Conservation (phyloP, 805 yeast species). For the Nakazawaea molendinolei region DNA sequence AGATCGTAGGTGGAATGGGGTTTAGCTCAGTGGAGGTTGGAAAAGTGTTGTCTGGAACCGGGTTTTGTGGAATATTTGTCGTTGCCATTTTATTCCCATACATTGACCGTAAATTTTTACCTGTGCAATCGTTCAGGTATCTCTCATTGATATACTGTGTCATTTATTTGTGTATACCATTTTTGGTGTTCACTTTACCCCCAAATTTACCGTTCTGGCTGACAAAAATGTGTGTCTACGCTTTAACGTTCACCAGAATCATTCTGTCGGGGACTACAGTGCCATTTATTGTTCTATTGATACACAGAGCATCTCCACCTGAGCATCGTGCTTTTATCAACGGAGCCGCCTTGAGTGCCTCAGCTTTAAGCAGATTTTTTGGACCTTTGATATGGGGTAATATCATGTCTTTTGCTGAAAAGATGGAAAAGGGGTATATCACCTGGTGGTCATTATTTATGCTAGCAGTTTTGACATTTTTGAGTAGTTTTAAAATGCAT, state of each 20-base stretch:
- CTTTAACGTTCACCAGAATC: slow-evolving; percentile 32
- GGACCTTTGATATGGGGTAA: slow-evolving; percentile 54
- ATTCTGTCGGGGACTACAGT: slow-evolving; percentile 28
- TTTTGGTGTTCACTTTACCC: slow-evolving; percentile 34
- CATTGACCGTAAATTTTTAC: slow-evolving; percentile 39
- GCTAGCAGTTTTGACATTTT: background rate
- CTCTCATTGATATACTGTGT: slow-evolving; percentile 37
- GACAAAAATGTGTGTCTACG: slow-evolving; percentile 18
- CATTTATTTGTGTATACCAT: slow-evolving; percentile 39
- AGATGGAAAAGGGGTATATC: slow-evolving; percentile 6
- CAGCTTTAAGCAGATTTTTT: slow-evolving; percentile 45
- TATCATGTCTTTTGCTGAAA: slow-evolving; percentile 10
- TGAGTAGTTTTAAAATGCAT: slow-evolving; percentile 1
- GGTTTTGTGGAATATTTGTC: slow-evolving; percentile 44
- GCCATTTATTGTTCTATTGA: slow-evolving; percentile 45
- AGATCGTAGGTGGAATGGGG: slow-evolving; percentile 47
- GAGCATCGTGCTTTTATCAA: slow-evolving; percentile 52
- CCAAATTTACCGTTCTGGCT: slow-evolving; percentile 19
- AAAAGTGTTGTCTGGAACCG: slow-evolving; percentile 41
- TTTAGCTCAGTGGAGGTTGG: slow-evolving; percentile 41
- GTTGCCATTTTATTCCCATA: slow-evolving; percentile 44
- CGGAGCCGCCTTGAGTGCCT: slow-evolving; percentile 46
- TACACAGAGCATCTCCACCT: slow-evolving; percentile 48
- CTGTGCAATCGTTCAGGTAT: slow-evolving; percentile 35
- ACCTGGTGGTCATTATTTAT: slow-evolving; percentile 12